Percentiles rank a stretch among this genome's conserved stretches.
These are phyloP conservation scores for Neotropicomus parvogracilis DNA, from an alignment of 1,284 basidiomycete genomes.

Conservation along the genomic window DNA sequence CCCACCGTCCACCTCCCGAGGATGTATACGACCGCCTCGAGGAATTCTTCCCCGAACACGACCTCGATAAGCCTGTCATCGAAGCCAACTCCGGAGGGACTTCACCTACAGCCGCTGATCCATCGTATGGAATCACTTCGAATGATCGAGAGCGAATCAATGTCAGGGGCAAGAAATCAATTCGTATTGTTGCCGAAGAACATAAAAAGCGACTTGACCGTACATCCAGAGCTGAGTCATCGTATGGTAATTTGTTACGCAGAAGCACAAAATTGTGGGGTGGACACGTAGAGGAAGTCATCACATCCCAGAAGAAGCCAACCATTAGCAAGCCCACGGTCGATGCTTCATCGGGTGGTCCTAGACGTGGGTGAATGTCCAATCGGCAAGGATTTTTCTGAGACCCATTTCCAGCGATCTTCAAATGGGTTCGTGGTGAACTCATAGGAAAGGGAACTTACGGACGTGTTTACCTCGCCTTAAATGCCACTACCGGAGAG, in stretches of 20 bases:
- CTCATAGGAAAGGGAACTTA: conserved; percentile 97
- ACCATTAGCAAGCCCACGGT: conserved; percentile 44
- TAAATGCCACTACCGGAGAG: conserved; percentile 98
- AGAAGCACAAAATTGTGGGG: conserved; percentile 97
- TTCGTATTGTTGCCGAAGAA: conserved; percentile 86
- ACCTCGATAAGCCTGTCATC: conserved; percentile 93
- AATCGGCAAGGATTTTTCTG: conserved; percentile 17
- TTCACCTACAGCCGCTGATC: conserved; percentile 71
- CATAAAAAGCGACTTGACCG: conserved; percentile 68
- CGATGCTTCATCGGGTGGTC: conserved; percentile 55
- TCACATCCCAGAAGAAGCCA: conserved; percentile 58
- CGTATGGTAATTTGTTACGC: conserved; percentile 54
- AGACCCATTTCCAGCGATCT: conserved; percentile 59
- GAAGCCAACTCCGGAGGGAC: conserved; percentile 78
- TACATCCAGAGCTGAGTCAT: conserved; percentile 49
- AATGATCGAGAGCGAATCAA: conserved; percentile 41
- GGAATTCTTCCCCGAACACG: conserved; percentile 94
- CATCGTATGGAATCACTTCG: conserved; percentile 36
- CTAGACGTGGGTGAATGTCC: conserved; percentile 51
- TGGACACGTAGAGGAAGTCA: conserved; percentile 87
- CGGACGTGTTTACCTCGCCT: conserved; percentile 91
- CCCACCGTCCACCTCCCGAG: conserved; percentile 88
- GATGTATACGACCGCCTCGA: conserved; percentile 92
- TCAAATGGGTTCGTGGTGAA: conserved; percentile 98
- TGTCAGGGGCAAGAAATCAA: conserved; percentile 74